Conservation (phyloP, 306 rosid genomes). For the Dryas alaskensis region DNA sequence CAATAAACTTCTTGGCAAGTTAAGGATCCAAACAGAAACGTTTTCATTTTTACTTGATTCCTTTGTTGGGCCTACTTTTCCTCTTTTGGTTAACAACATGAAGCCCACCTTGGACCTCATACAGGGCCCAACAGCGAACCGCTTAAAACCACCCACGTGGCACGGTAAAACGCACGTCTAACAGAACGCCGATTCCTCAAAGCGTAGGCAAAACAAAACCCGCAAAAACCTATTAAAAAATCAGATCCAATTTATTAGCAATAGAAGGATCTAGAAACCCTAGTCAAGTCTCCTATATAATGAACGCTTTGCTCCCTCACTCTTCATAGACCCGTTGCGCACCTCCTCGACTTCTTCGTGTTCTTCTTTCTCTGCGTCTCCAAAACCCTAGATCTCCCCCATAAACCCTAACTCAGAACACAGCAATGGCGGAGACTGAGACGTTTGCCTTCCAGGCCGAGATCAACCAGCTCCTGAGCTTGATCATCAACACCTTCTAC, state of each 20-base stretch:
- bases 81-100: not conserved
- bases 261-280: constrained; percentile 89
- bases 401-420: not conserved
- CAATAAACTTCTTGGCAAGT: not conserved
- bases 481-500: constrained; percentile 88
- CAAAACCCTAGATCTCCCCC: constrained; percentile 29
- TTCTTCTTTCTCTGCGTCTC: not conserved
- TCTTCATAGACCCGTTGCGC: no score
- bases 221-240: not conserved
- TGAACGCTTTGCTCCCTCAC: not conserved
- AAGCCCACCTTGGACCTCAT: not conserved
- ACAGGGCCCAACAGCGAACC: not conserved
- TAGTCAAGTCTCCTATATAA: constrained; percentile 34
- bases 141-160: not conserved
- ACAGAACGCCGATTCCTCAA: not conserved
- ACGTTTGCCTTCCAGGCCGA: constrained; percentile 93
- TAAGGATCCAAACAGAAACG: not conserved
- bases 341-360: not conserved
- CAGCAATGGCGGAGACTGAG: constrained; percentile 60
- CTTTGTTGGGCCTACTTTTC: not conserved
- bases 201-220: not conserved
- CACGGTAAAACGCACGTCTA: not conserved
- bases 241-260: not conserved
- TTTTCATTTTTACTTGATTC: not conserved
- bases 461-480: constrained; percentile 88